Percentiles rank a stretch among this genome's conserved stretches.
Evolutionary conservation across 2,329 filamentous ascomycete genomes (phyloP).

Genomic region (Xylariaceae sp.): DNA sequence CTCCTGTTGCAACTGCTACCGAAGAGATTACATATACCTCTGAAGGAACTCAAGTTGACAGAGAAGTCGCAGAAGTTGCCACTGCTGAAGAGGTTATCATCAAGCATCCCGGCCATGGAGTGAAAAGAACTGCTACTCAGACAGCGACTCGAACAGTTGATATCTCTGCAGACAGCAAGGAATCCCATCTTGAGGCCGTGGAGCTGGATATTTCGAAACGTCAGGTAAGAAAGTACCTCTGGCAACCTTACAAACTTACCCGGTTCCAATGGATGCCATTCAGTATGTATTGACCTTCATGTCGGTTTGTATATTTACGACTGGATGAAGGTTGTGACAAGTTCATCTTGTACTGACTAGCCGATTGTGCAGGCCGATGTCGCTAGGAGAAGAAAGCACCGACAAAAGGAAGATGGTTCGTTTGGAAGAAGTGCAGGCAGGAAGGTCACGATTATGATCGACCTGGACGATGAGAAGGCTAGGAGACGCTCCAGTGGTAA

Average conservation of each 20-base stretch:
- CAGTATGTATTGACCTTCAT: conserved; percentile 22
- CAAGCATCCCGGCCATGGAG: conserved; percentile 4
- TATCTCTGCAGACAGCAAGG: conserved; percentile 4
- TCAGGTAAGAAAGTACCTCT: conserved; percentile 26
- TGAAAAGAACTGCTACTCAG: conserved; percentile 6
- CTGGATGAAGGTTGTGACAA: conserved; percentile 11
- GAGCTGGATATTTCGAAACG: conserved; percentile 18
- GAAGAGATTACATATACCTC: neutral
- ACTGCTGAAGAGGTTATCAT: neutral
- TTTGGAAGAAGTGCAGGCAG: conserved; percentile 32
- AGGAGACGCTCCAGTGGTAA: conserved; percentile 40
- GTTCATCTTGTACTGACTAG: conserved; percentile 10
- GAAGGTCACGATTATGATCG: conserved; percentile 36
- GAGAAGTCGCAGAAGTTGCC: conserved; percentile 1
- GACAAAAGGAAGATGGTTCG: neutral
- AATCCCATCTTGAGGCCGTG: conserved; percentile 9
- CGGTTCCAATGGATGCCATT: conserved; percentile 22
- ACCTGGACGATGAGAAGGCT: conserved; percentile 27
- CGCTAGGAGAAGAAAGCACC: conserved; percentile 12
- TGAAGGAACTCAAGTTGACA: neutral
- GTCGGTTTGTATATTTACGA: conserved; percentile 12
- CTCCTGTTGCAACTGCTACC: neutral
- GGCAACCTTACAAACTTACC: conserved; percentile 22
- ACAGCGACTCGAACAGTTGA: conserved; percentile 3
- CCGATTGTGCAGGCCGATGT: conserved; percentile 15